Evolutionary conservation across 352 stramenopile genomes (phyloP).

Genomic region (Blastocystis sp.): DNA sequence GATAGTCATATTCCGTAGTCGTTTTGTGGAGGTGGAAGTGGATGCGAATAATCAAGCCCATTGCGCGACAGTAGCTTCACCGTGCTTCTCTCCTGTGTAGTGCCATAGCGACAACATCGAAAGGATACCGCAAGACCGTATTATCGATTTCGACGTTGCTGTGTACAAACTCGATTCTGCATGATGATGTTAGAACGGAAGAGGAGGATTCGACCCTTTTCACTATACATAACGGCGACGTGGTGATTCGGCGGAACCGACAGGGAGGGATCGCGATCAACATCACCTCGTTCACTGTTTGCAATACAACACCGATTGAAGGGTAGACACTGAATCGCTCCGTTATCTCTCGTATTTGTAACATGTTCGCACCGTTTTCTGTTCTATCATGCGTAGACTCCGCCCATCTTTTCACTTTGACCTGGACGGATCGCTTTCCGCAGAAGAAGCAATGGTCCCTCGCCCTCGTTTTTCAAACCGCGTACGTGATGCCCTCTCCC

Average conservation of each 20-base stretch:
- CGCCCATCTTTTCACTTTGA: background rate
- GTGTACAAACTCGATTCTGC: background rate
- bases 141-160: background rate
- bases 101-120: background rate
- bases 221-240: background rate
- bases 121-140: background rate
- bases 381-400: background rate
- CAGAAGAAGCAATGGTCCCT: background rate
- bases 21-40: background rate
- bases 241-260: background rate
- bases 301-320: background rate
- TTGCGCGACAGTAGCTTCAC: background rate
- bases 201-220: background rate
- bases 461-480: slow-evolving; percentile 14
- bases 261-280: background rate
- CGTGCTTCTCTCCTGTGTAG: background rate
- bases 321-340: background rate
- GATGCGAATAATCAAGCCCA: background rate
- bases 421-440: background rate
- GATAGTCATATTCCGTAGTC: background rate
- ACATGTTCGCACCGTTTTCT: background rate
- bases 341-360: background rate
- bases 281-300: background rate
- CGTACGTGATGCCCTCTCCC: background rate
- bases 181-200: background rate